Evolutionary conservation across 2,329 filamentous ascomycete species (phyloP).

Genomic region (Claviceps sp.): DNA sequence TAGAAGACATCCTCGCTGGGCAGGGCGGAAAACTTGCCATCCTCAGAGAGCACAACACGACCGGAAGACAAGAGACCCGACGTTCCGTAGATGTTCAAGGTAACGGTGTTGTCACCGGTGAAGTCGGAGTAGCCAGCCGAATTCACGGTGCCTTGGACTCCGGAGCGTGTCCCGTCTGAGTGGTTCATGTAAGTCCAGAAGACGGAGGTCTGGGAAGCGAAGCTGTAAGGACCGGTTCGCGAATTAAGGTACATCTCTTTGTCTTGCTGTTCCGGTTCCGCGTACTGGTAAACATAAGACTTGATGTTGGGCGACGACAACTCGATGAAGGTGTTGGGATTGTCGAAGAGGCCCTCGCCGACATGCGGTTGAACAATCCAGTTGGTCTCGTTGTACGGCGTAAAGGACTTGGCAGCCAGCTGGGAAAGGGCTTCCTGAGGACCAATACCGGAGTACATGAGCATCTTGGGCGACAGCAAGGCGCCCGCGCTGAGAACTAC

Average conservation of each 20-base stretch:
- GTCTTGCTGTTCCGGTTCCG: constrained; percentile 27
- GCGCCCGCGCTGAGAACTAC: constrained; percentile 28
- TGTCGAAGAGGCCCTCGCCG: constrained; percentile 38
- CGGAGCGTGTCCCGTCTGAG: constrained; percentile 25
- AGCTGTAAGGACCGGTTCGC: constrained; percentile 37
- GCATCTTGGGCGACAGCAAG: constrained; percentile 25
- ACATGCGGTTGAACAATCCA: constrained; percentile 38
- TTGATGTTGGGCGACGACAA: constrained; percentile 26
- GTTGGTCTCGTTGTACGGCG: constrained; percentile 15
- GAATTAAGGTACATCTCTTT: constrained; percentile 30
- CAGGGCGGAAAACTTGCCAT: constrained; percentile 28
- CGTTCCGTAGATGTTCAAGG: constrained; percentile 43
- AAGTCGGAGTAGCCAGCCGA: constrained; percentile 29
- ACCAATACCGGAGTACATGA: constrained; percentile 32
- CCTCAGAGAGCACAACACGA: constrained; percentile 26
- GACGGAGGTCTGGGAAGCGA: constrained; percentile 36
- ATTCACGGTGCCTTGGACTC: constrained; percentile 40
- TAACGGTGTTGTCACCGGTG: constrained; percentile 32
- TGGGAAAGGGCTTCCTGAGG: constrained; percentile 19
- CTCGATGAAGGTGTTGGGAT: constrained; percentile 41
- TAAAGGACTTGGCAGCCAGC: constrained; percentile 9
- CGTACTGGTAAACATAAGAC: constrained; percentile 35
- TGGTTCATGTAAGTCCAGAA: constrained; percentile 37
- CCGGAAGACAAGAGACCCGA: constrained; percentile 37
- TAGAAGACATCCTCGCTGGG: constrained; percentile 31